These are phyloP conservation scores for Pseudocercospora fijiensis DNA, from an alignment of 2,329 filamentous ascomycete species.

Conservation along the genomic window DNA sequence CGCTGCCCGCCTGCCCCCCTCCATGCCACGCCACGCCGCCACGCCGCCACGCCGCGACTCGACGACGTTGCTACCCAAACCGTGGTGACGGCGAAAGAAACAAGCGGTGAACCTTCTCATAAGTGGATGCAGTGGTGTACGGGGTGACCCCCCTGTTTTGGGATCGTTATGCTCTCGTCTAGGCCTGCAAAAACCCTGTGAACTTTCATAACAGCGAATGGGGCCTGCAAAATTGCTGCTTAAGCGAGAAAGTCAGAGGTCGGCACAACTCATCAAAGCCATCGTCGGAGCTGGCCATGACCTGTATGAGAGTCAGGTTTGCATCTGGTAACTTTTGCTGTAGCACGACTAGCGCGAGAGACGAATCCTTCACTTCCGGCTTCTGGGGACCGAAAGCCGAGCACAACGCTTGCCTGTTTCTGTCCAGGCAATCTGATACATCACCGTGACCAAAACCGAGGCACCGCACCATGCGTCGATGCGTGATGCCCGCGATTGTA, in stretches of 20 bases:
- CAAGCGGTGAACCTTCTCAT: constrained; percentile 11
- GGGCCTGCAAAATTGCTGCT: no score
- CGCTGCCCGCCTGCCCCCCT: background rate
- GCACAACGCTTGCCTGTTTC: constrained; percentile 1
- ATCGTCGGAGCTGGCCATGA: no score
- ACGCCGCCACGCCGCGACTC: background rate
- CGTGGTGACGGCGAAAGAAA: constrained; percentile 11
- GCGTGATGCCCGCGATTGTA: background rate
- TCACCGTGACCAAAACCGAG: background rate
- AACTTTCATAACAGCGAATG: no score
- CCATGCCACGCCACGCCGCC: background rate
- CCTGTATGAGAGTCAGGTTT: no score
- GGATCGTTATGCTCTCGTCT: no score
- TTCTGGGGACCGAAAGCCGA: constrained; percentile 9
- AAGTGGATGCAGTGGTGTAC: no score
- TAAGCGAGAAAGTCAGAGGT: no score
- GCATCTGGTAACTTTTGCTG: constrained; percentile 7
- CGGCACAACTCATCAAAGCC: no score
- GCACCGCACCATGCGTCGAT: background rate
- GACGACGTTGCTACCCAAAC: constrained; percentile 13
- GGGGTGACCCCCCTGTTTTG: no score
- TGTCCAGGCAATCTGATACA: constrained; percentile 6
- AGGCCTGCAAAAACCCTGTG: no score
- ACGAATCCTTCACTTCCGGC: constrained; percentile 10
- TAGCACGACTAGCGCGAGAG: constrained; percentile 9